Evolutionary conservation across 2,329 filamentous ascomycete species (phyloP).

Genomic region (Orbilia blumenaviensis): DNA sequence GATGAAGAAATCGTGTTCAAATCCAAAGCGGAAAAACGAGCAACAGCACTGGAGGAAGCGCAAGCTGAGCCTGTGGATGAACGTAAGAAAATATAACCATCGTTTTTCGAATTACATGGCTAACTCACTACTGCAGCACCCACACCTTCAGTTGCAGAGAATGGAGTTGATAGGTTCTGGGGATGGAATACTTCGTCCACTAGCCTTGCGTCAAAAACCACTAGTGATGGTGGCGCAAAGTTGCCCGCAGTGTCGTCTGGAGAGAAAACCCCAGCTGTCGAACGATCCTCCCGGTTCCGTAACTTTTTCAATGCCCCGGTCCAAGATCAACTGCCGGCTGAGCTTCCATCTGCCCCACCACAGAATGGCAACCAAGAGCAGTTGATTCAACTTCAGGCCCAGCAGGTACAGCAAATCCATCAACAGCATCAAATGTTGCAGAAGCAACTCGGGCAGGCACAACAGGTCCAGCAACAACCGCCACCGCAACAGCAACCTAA

Average conservation of each 20-base stretch:
- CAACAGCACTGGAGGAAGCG: constrained; percentile 43
- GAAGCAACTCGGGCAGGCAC: constrained; percentile 40
- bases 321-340: constrained; percentile 21
- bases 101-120: neutral
- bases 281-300: constrained; percentile 65
- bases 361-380: constrained; percentile 35
- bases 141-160: constrained; percentile 61
- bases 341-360: constrained; percentile 5
- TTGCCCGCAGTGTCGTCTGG: constrained; percentile 56
- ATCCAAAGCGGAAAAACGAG: constrained; percentile 47
- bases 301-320: constrained; percentile 60
- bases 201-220: constrained; percentile 53
- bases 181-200: constrained; percentile 62
- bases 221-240: constrained; percentile 58
- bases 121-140: constrained; percentile 39
- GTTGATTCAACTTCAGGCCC: constrained; percentile 19
- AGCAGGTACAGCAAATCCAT: constrained; percentile 40
- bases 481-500: neutral
- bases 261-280: constrained; percentile 58
- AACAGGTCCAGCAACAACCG: constrained; percentile 17
- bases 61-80: constrained; percentile 40
- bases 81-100: constrained; percentile 11
- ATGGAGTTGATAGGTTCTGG: constrained; percentile 64
- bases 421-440: constrained; percentile 52
- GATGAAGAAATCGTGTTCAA: constrained; percentile 52